Base-by-base conservation (phyloP, 805 yeast genomes). In the Kodamaea jinghongensis region DNA sequence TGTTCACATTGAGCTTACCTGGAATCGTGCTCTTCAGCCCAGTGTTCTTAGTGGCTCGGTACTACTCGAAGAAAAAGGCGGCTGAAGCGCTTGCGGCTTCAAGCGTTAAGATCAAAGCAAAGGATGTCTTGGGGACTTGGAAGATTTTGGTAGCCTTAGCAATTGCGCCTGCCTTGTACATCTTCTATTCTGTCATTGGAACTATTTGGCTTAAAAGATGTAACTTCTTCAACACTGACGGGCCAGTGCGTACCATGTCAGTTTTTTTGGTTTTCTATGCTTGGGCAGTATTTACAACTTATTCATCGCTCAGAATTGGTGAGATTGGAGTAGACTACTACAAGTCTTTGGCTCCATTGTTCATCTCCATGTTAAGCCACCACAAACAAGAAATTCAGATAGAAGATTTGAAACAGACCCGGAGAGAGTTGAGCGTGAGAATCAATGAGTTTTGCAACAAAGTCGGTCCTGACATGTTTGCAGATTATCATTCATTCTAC, bases 71-170 rank as follows among this genome's bases (percentile, higher is more conserved):
- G 15, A 38, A 48, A 29, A 68, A 67, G 47, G 71, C 70, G 22
- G 51, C 50, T 14, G 63, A 64, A 42, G 73, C 73, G 12, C 52
- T 68, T 36, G 67, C 62, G 3, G 59, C 55, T 1, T 64, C 70
- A 1, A 57, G 58, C 15, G 74, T 68, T 7, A 68, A 68, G 38
- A 57, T 68, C 43, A 58, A 63, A 36, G 74, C 71, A 28, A 59
- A 54, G 12, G 73, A 68, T 50, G 73, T 68, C 16, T 50, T 68
- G 34, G 63, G 68, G 5, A 63, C 72, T 1, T 68, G 73, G 73
- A 68, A 68, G 45, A 66, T 66, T 12, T 46, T 68, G 22, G 73
- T 68, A 25, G 72, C 73, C 0, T 51, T 68, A 35, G 67, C 60
- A 1, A 47, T 66, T 25, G 73, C 73, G 1, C 73, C 73, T 4